Base-by-base conservation (phyloP, 306 rosid species). In the Pterocarpus macrocarpus region DNA sequence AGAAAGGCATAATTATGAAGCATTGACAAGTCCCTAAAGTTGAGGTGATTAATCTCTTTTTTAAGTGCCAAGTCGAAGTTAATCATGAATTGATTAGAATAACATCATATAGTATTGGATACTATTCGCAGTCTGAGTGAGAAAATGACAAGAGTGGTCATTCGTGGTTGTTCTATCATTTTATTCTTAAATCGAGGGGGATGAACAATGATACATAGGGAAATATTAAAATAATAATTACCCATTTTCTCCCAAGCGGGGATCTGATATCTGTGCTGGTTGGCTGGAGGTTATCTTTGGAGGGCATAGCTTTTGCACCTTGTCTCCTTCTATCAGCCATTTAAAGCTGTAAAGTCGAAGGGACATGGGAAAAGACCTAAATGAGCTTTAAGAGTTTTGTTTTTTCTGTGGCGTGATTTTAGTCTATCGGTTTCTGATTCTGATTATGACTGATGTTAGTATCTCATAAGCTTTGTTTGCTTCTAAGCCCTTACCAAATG, bases 361-460 rank as follows among this genome's bases (percentile, higher is more conserved):
- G 49, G 15, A 10, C 55, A 67, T 16, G 15, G n/a, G 55, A 41
- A 41, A 41, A 41, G 55, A 67, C 52, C 8, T 39, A 39, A 43
- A 72, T 56, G 75, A 72, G 64, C 80, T 64, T 83, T 65, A 65
- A 66, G 58, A 47, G 58, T 66, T 79, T 73, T 5, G 32, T 55
- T 55, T 50, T 55, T n/a, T 3, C 8, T 28, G 78, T 36, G 64
- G 73, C 73, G 43, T 80, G 83, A 80, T 80, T 62, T 38, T 45
- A 44, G 80, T 74, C 13, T 77, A 64, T 78, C 69, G 78, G 76
- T 65, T 78, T 64, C 64, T 78, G 83, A 65, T 58, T 66, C 52
- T n/a, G 53, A 78, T 57, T 45, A 3, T 22, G 62, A 73, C 73
- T 73, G 73, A 65, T 83, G 45, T 36, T 49, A 49, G 5, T n/a